Conservation (phyloP, 2,329 filamentous ascomycete genomes). For the Penicillium corylophilum region DNA sequence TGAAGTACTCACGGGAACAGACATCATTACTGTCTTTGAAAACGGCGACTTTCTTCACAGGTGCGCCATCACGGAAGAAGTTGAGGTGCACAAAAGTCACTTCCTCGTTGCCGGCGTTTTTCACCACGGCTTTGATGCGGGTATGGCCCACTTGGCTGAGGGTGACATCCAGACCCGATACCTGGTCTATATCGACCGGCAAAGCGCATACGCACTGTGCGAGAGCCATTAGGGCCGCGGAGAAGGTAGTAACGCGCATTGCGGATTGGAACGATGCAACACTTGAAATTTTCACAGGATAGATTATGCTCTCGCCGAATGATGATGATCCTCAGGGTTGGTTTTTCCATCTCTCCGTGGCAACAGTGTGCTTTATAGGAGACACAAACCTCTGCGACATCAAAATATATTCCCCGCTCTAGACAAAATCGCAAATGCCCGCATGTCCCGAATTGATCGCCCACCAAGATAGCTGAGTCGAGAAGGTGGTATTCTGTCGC, state of each 20-base stretch:
- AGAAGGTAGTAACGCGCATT: constrained; percentile 24
- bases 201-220: constrained; percentile 19
- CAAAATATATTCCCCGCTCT: neutral
- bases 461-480: constrained; percentile 4
- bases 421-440: neutral
- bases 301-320: neutral
- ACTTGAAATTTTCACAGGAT: neutral
- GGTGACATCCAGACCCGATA: constrained; percentile 30
- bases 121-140: constrained; percentile 36
- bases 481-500: constrained; percentile 17
- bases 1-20: neutral
- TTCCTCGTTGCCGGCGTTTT: constrained; percentile 34
- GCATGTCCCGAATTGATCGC: neutral
- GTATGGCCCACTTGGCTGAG: constrained; percentile 33
- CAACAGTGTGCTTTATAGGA: constrained; percentile 8
- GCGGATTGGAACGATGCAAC: constrained; percentile 4
- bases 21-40: constrained; percentile 29
- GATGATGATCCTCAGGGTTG: neutral
- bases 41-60: constrained; percentile 38
- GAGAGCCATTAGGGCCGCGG: constrained; percentile 22
- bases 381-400: neutral
- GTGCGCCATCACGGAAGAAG: constrained; percentile 36
- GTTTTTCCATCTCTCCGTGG: neutral
- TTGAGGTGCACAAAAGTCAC: constrained; percentile 38
- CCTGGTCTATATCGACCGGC: constrained; percentile 16